Base-by-base conservation (phyloP, 192 early-diverging fungal genomes). In the Backusella luteola region DNA sequence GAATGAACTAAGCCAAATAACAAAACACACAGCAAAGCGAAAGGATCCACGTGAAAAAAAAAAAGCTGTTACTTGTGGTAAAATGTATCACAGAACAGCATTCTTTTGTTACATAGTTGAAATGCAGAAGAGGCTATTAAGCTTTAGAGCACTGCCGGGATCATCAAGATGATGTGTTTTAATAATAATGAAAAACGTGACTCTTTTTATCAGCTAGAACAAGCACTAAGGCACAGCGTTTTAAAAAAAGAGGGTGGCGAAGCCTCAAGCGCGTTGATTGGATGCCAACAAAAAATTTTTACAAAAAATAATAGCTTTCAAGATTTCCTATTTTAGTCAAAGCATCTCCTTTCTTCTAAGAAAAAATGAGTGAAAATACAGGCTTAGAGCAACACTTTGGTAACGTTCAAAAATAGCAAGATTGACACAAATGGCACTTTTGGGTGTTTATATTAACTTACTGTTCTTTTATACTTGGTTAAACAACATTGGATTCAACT, bases 371-470 rank as follows among this genome's bases (percentile, higher is more conserved):
- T 63, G 23, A 63, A 12, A 72, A 85, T 81, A 89, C 83, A 77
- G 88, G 88, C 88, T 88, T 92, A 86, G 88, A 91, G 85, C 90
- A 91, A 87, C 89, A 85, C 46, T 82, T 92, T 84, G 91, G 91
- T 92, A 90, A 83, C 85, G 49, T 76, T 41, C 42, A 29, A 35
- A 36, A 44, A 1, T 72, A 42, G 44, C 66, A 39, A 67, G 21
- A 29, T 72, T n/a, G 14, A 21, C 26, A 52, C 34, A 35, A 69
- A 26, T 14, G 73, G 34, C 38, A 6, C 5, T 38, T 21, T 68
- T 74, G 49, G n/a, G 52, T 19, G 52, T 19, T 26, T 29, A 42
- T 59, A 15, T 3, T 73, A 41, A 63, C 46, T 41, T 69, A n/a
- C 68, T 32, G 36, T 73, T 36, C 15, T 14, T 67, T 34, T 21